Conservation (phyloP, 352 stramenopile species). For the Peronospora destructor region DNA sequence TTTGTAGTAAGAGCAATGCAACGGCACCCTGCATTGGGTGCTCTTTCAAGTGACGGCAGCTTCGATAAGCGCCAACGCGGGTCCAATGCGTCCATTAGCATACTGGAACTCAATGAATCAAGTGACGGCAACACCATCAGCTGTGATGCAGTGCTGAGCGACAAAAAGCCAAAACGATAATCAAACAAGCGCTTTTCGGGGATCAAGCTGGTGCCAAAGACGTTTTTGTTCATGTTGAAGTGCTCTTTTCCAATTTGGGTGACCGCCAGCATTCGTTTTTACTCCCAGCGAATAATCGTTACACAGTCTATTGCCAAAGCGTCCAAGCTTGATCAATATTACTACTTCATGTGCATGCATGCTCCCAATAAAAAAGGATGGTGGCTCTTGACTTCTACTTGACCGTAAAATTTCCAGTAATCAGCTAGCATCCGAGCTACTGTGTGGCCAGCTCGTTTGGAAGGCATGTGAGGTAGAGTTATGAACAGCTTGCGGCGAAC, state of each 20-base stretch:
- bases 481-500: too few relatives aligned
- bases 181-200: conserved; percentile 1
- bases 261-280: too few relatives aligned
- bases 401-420: too few relatives aligned
- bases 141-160: conserved; percentile 26
- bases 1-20: conserved; percentile 16
- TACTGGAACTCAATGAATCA: conserved; percentile 26
- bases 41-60: conserved; percentile 29
- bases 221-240: background rate
- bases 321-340: too few relatives aligned
- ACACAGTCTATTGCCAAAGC: too few relatives aligned
- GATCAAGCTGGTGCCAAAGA: background rate
- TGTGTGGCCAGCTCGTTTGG: too few relatives aligned
- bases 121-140: conserved; percentile 17
- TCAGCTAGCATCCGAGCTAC: too few relatives aligned
- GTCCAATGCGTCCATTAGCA: conserved; percentile 34
- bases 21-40: conserved; percentile 16
- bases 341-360: too few relatives aligned
- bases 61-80: conserved; percentile 27
- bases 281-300: too few relatives aligned
- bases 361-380: too few relatives aligned
- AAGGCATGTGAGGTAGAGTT: too few relatives aligned
- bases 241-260: background rate
- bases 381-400: too few relatives aligned
- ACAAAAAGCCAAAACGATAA: conserved; percentile 15